Percentiles rank a stretch among this genome's conserved stretches.
Conservation (phyloP, 148 eudicot genomes). For the Fallopia convolvulus region DNA sequence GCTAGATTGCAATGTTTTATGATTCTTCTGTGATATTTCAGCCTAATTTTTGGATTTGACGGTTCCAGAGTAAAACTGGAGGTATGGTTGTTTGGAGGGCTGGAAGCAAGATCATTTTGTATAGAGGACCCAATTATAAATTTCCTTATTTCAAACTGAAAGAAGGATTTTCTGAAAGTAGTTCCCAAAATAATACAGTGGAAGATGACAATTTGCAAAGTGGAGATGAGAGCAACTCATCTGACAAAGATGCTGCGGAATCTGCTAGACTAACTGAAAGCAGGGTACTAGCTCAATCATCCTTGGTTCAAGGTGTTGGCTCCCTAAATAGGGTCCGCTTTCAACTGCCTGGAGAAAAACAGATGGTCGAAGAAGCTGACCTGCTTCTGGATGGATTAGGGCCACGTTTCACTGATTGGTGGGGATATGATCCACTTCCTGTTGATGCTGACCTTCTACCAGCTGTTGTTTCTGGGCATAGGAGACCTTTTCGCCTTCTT, state of each 20-base stretch:
- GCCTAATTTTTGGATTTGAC: conserved; percentile 3
- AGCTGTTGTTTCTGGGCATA: conserved; percentile 71
- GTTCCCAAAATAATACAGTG: conserved; percentile 22
- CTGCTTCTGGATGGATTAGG: conserved; percentile 78
- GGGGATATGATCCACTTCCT: conserved; percentile 92
- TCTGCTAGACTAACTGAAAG: conserved; percentile 21
- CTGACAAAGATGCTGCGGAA: conserved; percentile 19
- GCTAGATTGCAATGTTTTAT: neutral
- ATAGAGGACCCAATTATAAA: conserved; percentile 77
- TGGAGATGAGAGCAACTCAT: conserved; percentile 21
- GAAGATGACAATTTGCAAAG: conserved; percentile 20
- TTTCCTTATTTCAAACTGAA: conserved; percentile 72
- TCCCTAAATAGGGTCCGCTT: conserved; percentile 63
- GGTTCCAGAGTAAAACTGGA: conserved; percentile 85
- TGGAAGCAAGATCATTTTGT: conserved; percentile 76
- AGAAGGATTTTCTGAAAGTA: conserved; percentile 23
- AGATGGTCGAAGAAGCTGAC: conserved; percentile 77
- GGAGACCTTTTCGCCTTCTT: conserved; percentile 87
- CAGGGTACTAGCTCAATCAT: conserved; percentile 30
- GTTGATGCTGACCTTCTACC: conserved; percentile 97
- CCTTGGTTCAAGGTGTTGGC: conserved; percentile 81
- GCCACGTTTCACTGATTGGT: conserved; percentile 93
- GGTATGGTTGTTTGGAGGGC: conserved; percentile 96
- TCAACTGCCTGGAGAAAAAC: conserved; percentile 79
- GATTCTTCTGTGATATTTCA: neutral